Evolutionary conservation across 2,329 filamentous ascomycete species (phyloP).

Genomic region (Aureobasidium vineae): DNA sequence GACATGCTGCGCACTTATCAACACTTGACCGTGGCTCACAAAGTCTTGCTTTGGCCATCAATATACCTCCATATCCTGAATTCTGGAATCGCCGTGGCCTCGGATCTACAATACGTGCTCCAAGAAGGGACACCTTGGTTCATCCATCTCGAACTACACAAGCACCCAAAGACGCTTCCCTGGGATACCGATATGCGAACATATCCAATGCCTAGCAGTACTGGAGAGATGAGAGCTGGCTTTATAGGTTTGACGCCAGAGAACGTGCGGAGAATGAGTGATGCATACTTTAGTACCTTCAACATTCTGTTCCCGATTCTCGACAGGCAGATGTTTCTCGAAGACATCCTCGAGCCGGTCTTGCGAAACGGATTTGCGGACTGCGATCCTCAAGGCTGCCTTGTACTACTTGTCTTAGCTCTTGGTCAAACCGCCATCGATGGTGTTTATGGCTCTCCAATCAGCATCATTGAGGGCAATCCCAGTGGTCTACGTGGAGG

Average conservation of each 20-base stretch:
- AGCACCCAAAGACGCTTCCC: slow-evolving; percentile 35
- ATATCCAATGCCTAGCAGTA: slow-evolving; percentile 29
- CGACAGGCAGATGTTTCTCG: slow-evolving; percentile 56
- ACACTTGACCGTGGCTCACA: slow-evolving; percentile 48
- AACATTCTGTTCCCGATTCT: slow-evolving; percentile 60
- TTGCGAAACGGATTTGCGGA: slow-evolving; percentile 51
- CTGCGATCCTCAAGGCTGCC: slow-evolving; percentile 50
- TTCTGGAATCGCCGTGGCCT: slow-evolving; percentile 37
- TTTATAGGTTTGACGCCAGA: slow-evolving; percentile 49
- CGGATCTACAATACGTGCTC: slow-evolving; percentile 40
- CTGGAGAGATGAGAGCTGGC: slow-evolving; percentile 31
- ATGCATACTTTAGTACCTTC: slow-evolving; percentile 59
- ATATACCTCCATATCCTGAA: slow-evolving; percentile 42
- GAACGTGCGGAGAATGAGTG: slow-evolving; percentile 52
- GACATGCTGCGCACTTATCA: slow-evolving; percentile 25
- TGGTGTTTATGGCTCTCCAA: slow-evolving; percentile 49
- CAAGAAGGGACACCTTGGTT: slow-evolving; percentile 44
- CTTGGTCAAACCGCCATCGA: slow-evolving; percentile 59
- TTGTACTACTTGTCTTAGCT: slow-evolving; percentile 58
- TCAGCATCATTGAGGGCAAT: slow-evolving; percentile 47
- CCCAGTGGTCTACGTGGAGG: slow-evolving; percentile 56
- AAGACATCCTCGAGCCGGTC: slow-evolving; percentile 49
- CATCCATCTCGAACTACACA: slow-evolving; percentile 38
- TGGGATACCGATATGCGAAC: slow-evolving; percentile 34
- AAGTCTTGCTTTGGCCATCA: slow-evolving; percentile 51